phyloP scores from a whole-genome alignment of 768 basidiomycete genomes.

The Trametes sanguinea region DNA sequence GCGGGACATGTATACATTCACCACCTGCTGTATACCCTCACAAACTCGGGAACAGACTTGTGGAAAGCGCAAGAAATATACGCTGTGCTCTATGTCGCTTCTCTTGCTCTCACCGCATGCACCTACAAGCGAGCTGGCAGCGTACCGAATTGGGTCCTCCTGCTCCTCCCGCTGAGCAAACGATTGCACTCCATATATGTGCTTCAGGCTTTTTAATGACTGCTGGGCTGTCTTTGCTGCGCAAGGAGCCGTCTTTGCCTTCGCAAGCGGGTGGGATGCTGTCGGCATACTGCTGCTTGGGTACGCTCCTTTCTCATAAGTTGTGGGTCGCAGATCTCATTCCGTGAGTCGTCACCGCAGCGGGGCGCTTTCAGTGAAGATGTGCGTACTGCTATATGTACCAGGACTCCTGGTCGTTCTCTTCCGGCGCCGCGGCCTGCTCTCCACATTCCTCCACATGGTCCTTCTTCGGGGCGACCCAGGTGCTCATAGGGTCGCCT shows the following conservation, averaged over 20 bases:
- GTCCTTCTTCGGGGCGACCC: constrained; percentile 46
- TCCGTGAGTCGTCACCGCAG: constrained; percentile 39
- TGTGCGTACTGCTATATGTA: constrained; percentile 89
- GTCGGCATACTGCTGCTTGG: constrained; percentile 71
- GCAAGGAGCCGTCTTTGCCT: constrained; percentile 67
- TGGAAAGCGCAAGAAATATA: constrained; percentile 77
- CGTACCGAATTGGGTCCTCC: constrained; percentile 69
- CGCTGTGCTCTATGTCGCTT: constrained; percentile 67
- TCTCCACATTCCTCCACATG: constrained; percentile 52
- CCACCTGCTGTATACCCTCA: constrained; percentile 63
- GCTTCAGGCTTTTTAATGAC: constrained; percentile 92
- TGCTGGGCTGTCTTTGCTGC: constrained; percentile 77
- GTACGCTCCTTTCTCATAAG: constrained; percentile 42
- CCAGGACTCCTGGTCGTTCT: constrained; percentile 85
- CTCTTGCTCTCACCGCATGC: constrained; percentile 61
- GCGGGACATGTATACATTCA: constrained; percentile 91
- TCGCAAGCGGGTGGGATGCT: constrained; percentile 60
- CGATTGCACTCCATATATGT: constrained; percentile 92
- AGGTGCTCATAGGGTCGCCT: constrained; percentile 65
- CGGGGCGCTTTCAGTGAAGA: constrained; percentile 87
- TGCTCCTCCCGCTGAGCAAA: constrained; percentile 85
- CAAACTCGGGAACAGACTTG: constrained; percentile 61
- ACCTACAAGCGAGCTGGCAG: constrained; percentile 66
- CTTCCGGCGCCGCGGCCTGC: constrained; percentile 70
- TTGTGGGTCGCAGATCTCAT: background rate